A percentile compares a stretch with the other conserved stretches of the same genome.
Conservation (phyloP, 371 early-diverging fungal genomes). For the Actinomortierella wolfii region DNA sequence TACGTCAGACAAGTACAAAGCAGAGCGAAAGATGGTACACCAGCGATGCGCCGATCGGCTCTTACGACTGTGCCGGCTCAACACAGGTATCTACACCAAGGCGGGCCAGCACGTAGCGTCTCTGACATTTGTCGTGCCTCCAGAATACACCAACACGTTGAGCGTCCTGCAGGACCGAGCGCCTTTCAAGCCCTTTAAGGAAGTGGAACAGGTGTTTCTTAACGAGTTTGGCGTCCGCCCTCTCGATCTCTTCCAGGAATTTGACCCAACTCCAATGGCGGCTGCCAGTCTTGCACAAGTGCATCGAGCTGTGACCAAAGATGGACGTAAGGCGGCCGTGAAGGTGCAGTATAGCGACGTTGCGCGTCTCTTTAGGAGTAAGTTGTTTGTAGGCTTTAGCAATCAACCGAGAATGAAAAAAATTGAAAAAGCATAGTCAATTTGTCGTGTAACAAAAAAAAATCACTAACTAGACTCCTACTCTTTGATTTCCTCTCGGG, state of each 20-base stretch:
- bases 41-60: constrained; percentile 47
- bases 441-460: constrained; percentile 11
- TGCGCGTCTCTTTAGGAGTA: constrained; percentile 41
- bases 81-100: constrained; percentile 52
- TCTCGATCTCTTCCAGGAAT: constrained; percentile 42
- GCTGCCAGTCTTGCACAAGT: constrained; percentile 57
- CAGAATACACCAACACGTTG: constrained; percentile 52
- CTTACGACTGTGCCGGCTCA: constrained; percentile 45
- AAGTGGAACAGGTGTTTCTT: constrained; percentile 46
- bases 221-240: constrained; percentile 48
- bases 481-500: constrained; percentile 12
- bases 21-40: constrained; percentile 49
- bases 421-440: not conserved
- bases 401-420: not conserved
- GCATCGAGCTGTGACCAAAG: constrained; percentile 47
- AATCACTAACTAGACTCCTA: constrained; percentile 3
- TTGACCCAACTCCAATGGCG: constrained; percentile 50
- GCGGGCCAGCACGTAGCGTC: constrained; percentile 59
- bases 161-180: constrained; percentile 56
- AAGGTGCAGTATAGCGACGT: constrained; percentile 56
- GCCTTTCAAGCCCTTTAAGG: constrained; percentile 49
- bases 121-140: constrained; percentile 51
- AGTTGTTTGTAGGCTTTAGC: too few species aligned
- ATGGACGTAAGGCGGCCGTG: constrained; percentile 52
- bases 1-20: constrained; percentile 48